Conservation (phyloP, 2,329 filamentous ascomycete species). For the Hypoxylon sp. region DNA sequence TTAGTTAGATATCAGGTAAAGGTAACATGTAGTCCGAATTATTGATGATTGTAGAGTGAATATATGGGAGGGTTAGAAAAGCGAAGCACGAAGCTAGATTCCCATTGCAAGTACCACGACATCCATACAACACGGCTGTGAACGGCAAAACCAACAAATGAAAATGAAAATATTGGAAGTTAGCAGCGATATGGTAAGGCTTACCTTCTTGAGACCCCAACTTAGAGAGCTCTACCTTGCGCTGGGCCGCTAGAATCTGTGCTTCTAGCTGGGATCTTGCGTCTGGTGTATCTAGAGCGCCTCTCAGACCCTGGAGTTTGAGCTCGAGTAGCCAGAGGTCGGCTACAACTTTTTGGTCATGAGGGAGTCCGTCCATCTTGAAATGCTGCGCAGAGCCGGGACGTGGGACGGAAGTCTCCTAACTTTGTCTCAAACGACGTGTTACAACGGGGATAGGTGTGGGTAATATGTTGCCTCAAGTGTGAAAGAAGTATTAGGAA, state of each 20-base stretch:
- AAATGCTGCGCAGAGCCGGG: not conserved
- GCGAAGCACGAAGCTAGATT: not conserved
- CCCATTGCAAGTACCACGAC: not conserved
- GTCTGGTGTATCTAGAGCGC: not conserved
- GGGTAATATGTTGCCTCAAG: not conserved
- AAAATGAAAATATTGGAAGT: not conserved
- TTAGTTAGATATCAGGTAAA: not conserved
- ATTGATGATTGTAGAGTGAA: not conserved
- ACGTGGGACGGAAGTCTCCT: not conserved
- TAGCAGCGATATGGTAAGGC: not conserved
- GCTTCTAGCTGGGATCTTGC: not conserved
- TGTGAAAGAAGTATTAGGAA: not conserved
- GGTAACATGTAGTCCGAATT: not conserved
- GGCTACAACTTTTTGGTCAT: not conserved
- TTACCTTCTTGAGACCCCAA: not conserved
- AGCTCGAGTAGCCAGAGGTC: slow-evolving; percentile 4
- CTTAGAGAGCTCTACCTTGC: not conserved
- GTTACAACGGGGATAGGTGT: not conserved
- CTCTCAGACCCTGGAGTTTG: not conserved
- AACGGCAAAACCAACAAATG: not conserved
- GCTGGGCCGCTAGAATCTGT: not conserved
- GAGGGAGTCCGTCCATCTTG: not conserved
- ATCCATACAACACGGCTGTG: not conserved
- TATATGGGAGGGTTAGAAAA: not conserved
- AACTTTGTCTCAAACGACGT: not conserved